A percentile compares a stretch with the other conserved stretches of the same genome.
phyloP scores from a whole-genome alignment of 805 yeast genomes.

The Starmerella ratchasimensis region DNA sequence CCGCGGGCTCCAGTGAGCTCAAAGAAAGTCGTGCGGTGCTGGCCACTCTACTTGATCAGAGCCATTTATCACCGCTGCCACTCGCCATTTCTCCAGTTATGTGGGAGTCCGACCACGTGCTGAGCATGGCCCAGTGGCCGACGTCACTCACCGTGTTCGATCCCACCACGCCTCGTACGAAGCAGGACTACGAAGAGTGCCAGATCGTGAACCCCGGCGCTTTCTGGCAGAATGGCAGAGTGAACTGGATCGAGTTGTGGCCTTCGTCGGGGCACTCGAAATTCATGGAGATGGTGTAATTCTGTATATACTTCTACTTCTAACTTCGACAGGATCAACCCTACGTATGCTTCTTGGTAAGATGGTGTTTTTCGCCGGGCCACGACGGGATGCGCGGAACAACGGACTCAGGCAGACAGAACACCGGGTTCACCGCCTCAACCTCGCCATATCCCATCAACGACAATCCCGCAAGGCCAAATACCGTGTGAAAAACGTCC shows the following conservation, averaged over 20 bases:
- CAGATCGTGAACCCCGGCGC: slow-evolving; percentile 60
- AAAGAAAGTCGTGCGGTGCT: slow-evolving; percentile 39
- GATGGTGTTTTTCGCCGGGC: slow-evolving; percentile 8
- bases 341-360: neutral
- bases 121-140: slow-evolving; percentile 71
- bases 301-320: too few relatives aligned
- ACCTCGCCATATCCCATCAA: slow-evolving; percentile 51
- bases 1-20: slow-evolving; percentile 18
- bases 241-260: slow-evolving; percentile 60
- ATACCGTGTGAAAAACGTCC: slow-evolving; percentile 85
- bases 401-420: slow-evolving; percentile 52
- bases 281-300: slow-evolving; percentile 5
- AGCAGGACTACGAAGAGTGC: slow-evolving; percentile 71
- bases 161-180: slow-evolving; percentile 54
- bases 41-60: slow-evolving; percentile 76
- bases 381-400: slow-evolving; percentile 7
- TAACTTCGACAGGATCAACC: too few relatives aligned
- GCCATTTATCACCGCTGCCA: slow-evolving; percentile 71
- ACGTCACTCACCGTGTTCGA: slow-evolving; percentile 50
- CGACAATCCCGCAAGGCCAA: slow-evolving; percentile 80
- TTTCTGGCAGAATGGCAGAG: slow-evolving; percentile 33
- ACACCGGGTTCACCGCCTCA: slow-evolving; percentile 64
- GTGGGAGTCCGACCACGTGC: slow-evolving; percentile 55
- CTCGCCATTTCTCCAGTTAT: slow-evolving; percentile 45
- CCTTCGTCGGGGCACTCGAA: slow-evolving; percentile 42